Evolutionary conservation across 495 filamentous ascomycete genomes (phyloP).

Genomic region (Penicillium flavigenum): DNA sequence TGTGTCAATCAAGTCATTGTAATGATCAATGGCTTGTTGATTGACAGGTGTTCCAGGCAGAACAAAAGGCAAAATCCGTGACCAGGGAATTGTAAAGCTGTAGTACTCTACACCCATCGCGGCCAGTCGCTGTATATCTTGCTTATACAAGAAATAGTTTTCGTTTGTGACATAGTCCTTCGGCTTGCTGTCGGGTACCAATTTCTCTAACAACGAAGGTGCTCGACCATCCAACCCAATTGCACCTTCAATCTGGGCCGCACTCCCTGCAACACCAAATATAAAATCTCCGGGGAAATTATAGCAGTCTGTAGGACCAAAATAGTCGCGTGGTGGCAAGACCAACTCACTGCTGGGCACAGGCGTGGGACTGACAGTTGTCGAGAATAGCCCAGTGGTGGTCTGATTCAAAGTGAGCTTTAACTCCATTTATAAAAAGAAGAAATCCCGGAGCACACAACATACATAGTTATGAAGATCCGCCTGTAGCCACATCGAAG

Average conservation of each 20-base stretch:
- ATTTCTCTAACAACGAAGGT: conserved; percentile 39
- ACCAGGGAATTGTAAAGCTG: conserved; percentile 47
- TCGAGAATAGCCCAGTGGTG: conserved; percentile 30
- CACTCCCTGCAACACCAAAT: conserved; percentile 52
- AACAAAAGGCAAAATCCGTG: conserved; percentile 46
- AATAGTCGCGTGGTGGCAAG: conserved; percentile 35
- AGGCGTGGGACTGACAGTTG: conserved; percentile 36
- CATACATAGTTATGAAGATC: conserved; percentile 30
- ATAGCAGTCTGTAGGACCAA: conserved; percentile 30
- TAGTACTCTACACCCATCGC: conserved; percentile 51
- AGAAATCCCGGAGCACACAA: background rate
- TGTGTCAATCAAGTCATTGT: conserved; percentile 47
- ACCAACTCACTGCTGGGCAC: conserved; percentile 37
- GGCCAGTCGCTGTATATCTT: conserved; percentile 49
- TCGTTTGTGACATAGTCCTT: conserved; percentile 45
- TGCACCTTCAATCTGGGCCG: conserved; percentile 52
- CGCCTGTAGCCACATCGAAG: conserved; percentile 32
- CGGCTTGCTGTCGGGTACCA: conserved; percentile 20
- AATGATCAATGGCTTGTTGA: conserved; percentile 43
- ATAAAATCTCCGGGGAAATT: conserved; percentile 47
- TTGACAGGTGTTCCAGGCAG: conserved; percentile 45
- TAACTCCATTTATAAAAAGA: background rate
- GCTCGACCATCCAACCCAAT: conserved; percentile 44
- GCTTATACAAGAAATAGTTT: conserved; percentile 53
- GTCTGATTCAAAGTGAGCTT: conserved; percentile 15